Evolutionary conservation across 164 flowering plant species (phyloP), one percentile per base, ranked within the genome.

Genomic region (Chloranthus sessilifolius): DNA sequence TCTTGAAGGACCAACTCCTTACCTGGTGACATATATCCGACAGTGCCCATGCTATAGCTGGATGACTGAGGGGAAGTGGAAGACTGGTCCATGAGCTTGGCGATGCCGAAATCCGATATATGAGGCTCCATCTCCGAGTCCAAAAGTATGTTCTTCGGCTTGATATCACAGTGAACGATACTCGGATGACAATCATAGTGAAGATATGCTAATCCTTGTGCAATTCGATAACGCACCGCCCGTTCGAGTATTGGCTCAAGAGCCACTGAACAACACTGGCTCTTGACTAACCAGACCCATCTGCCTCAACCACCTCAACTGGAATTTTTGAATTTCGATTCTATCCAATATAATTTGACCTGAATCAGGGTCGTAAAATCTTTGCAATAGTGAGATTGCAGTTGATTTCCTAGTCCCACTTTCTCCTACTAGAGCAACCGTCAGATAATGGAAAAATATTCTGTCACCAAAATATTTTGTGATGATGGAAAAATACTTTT

Each of bases 1-100:
- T n/a, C n/a, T n/a, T n/a, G n/a, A n/a, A n/a, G n/a, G n/a, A n/a
- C 41, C 25, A 12, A 27, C 9, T 15, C 8, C 17, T 22, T 72
- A 88, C 96, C 96, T 72, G 96, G 96, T 53, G 96, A 82, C 36
- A 88, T 83, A 52, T 79, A 88, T 9, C 95, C 95, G 27, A 74
- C 46, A 1, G 95, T 85, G n/a, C 95, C 96, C 24, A 56, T 60
- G 40, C 83, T 59, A 2, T 61, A 20, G 19, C 26, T 27, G 24
- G 89, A 74, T n/a, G n/a, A n/a, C 5, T 51, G 55, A 25, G 62
- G n/a, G 15, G 77, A 55, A 19, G 71, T 40, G 43, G 77, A 68
- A 37, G 79, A 68, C 41, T 68, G 80, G 36, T 83, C 80, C 66
- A 88, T 58, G 30, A 88, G 74, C 69, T 76, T 85, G 4, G 96